Evolutionary conservation across 495 filamentous ascomycete genomes (phyloP).

Genomic region (Daldinia childiae): DNA sequence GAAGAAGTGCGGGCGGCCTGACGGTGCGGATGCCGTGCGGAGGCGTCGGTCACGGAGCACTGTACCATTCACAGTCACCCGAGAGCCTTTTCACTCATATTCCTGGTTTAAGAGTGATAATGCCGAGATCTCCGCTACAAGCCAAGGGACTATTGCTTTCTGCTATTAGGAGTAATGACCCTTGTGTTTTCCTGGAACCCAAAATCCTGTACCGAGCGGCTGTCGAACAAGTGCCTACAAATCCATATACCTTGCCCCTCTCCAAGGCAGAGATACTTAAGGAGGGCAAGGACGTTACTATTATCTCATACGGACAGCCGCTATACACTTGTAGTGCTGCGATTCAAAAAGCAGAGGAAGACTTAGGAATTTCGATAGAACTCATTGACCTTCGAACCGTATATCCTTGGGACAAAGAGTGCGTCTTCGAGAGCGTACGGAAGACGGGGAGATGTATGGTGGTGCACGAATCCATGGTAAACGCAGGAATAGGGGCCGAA

Average conservation of each 20-base stretch:
- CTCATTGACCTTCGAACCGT: conserved; percentile 91
- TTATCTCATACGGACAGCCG: conserved; percentile 92
- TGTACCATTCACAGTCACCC: conserved; percentile 96
- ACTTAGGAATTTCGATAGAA: conserved; percentile 82
- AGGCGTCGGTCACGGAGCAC: conserved; percentile 91
- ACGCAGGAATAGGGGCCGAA: conserved; percentile 92
- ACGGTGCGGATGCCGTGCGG: conserved; percentile 95
- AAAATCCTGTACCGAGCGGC: conserved; percentile 95
- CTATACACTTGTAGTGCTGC: conserved; percentile 87
- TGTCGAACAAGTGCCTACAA: conserved; percentile 91
- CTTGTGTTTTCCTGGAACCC: conserved; percentile 95
- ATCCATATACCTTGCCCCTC: conserved; percentile 82
- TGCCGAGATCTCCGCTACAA: conserved; percentile 89
- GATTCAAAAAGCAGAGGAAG: conserved; percentile 81
- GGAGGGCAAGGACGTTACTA: conserved; percentile 81
- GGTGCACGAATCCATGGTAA: conserved; percentile 96
- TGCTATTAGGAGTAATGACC: conserved; percentile 84
- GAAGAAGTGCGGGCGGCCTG: conserved; percentile 75
- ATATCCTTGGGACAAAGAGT: conserved; percentile 94
- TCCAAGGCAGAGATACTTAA: conserved; percentile 90
- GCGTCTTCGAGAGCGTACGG: conserved; percentile 81
- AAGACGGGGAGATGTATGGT: conserved; percentile 93
- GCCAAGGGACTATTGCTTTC: conserved; percentile 91
- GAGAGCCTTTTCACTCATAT: conserved; percentile 93
- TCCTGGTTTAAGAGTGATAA: conserved; percentile 87